Base-by-base conservation (phyloP, 768 basidiomycete species). In the Termitomyces sp. region DNA sequence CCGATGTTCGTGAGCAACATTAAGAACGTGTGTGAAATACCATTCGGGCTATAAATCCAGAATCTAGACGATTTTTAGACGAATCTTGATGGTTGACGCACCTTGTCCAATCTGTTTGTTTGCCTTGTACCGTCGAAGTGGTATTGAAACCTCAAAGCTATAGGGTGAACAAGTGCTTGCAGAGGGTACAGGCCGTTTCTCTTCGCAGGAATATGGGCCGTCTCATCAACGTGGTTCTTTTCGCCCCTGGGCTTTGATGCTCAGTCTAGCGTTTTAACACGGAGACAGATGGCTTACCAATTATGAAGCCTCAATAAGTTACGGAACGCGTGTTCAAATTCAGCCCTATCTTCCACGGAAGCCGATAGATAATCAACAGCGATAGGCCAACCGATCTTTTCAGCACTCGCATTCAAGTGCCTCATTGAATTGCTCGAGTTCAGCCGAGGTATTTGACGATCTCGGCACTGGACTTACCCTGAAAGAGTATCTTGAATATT, bases 61-160 rank as follows among this genome's bases (percentile, higher is more conserved):
- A 21, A 11, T 27, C 37, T 17, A 56, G 27, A 31, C 34, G 25
- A 35, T 41, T 17, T 45, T 38, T 1, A 59, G 32, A 46, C 1
- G 40, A 5, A 19, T 5, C 14, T 32, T 23, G 29, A 16, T 10
- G 14, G 21, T 25, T 31, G 41, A 47, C 56, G 50, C 51, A 90
- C 95, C 84, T 98, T 98, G 74, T 98, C 96, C 10, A 94, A 70
- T 51, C 92, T 80, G 70, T 98, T 99, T 0, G 97, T 99, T 62
- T 85, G 83, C 35, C 93, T 79, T 17, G 82, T 77, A 0, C 90
- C 85, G 56, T 98, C 94, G 60, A 98, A 98, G 67, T 99, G 97
- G 68, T 89, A 99, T 65, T 89, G 92, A 77, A 98, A 99, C 19
- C 97, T 83, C 58, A 93, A 71, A 2, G 88, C 77, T 48, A 99